Conservation (phyloP, 768 basidiomycete species). For the Suillus tomentosus region DNA sequence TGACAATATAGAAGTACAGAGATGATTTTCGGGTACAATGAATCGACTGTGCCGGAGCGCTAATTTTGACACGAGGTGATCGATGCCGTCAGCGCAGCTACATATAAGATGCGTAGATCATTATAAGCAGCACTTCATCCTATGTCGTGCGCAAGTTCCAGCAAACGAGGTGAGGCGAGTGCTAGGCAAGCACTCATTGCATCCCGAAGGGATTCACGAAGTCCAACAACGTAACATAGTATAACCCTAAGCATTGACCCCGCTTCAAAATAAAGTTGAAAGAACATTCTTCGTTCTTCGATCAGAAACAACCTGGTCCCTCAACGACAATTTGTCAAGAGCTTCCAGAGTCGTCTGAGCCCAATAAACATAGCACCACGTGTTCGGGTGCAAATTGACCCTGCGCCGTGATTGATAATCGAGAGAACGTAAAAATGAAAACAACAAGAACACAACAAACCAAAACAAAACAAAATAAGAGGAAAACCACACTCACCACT, state of each 20-base stretch:
- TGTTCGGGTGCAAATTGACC: not conserved
- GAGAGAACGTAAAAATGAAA: not conserved
- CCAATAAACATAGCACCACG: not conserved
- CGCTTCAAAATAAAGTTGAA: not conserved
- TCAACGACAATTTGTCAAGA: too few relatives aligned
- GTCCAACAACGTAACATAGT: not conserved
- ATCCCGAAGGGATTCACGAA: not conserved
- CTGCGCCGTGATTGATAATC: not conserved
- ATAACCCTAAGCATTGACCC: not conserved
- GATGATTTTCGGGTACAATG: not conserved
- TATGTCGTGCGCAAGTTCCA: not conserved
- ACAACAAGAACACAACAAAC: not conserved
- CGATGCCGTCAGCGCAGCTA: not conserved
- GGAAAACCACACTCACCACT: constrained; percentile 24
- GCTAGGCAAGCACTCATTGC: not conserved
- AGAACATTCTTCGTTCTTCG: not conserved
- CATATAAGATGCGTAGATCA: not conserved
- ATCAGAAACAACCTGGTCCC: not conserved
- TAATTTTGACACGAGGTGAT: not conserved
- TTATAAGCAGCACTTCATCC: not conserved
- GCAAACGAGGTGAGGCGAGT: not conserved
- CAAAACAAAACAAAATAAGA: not conserved
- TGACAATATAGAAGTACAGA: not conserved
- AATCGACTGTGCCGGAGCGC: not conserved
- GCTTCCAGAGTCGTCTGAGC: not conserved